Percentiles rank a stretch among this genome's conserved stretches.
Evolutionary conservation across 257 asterid genomes (phyloP).

Genomic region (Solanum clarkiae): DNA sequence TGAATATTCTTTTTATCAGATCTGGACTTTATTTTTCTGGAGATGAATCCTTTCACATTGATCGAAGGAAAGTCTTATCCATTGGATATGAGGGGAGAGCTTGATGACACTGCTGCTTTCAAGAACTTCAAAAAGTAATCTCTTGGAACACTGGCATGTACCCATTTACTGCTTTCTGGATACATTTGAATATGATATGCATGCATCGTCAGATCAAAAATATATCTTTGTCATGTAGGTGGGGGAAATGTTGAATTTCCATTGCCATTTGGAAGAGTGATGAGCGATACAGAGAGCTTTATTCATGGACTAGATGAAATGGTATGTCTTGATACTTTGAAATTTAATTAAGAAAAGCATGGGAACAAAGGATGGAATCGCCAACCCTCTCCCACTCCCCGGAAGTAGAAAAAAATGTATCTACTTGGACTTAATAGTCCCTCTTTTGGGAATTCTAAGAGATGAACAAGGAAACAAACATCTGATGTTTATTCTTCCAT

Average conservation of each 20-base stretch:
- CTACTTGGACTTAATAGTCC: not conserved
- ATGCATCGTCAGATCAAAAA: not conserved
- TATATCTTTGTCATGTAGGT: slow-evolving; percentile 23
- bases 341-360: not conserved
- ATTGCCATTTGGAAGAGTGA: slow-evolving; percentile 87
- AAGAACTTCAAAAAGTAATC: slow-evolving; percentile 89
- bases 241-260: slow-evolving; percentile 94
- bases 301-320: slow-evolving; percentile 87
- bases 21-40: slow-evolving; percentile 90
- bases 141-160: not conserved
- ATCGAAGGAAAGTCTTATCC: slow-evolving; percentile 90
- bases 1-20: slow-evolving; percentile 23
- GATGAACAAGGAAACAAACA: not conserved
- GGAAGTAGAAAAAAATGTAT: not conserved
- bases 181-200: slow-evolving; percentile 39
- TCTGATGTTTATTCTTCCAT: not conserved
- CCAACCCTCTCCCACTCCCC: not conserved
- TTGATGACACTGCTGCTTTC: slow-evolving; percentile 91
- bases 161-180: not conserved
- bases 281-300: slow-evolving; percentile 77
- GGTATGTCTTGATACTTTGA: slow-evolving; percentile 27
- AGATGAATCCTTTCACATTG: slow-evolving; percentile 94
- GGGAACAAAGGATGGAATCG: not conserved
- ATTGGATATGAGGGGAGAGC: slow-evolving; percentile 96
- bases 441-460: not conserved